Percentiles rank a stretch among this genome's conserved stretches.
Evolutionary conservation across 2,329 filamentous ascomycete genomes (phyloP).

Genomic region (Stagonosporopsis cucurbitacearum): DNA sequence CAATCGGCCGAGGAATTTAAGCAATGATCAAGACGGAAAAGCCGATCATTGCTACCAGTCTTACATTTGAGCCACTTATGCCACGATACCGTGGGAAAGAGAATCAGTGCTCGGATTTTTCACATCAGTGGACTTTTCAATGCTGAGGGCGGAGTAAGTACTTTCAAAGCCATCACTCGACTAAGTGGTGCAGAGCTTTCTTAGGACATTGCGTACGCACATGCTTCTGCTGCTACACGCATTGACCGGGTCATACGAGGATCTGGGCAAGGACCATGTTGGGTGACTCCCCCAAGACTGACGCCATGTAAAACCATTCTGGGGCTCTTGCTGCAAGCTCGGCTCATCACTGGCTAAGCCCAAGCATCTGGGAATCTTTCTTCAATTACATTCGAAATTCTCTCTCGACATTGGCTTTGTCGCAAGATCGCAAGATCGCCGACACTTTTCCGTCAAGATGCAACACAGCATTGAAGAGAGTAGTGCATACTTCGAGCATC

Average conservation of each 20-base stretch:
- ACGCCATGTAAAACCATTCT: conserved; percentile 70
- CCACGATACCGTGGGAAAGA: conserved; percentile 60
- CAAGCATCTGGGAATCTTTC: conserved; percentile 75
- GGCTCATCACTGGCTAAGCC: conserved; percentile 76
- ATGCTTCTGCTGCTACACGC: conserved; percentile 57
- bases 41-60: conserved; percentile 67
- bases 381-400: conserved; percentile 60
- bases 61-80: conserved; percentile 65
- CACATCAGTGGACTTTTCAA: conserved; percentile 63
- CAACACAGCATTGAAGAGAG: conserved; percentile 58
- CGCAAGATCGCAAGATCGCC: conserved; percentile 61
- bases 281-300: conserved; percentile 66
- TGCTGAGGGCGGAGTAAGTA: conserved; percentile 45
- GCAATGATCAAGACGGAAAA: conserved; percentile 48
- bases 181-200: conserved; percentile 69
- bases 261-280: conserved; percentile 64
- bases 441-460: conserved; percentile 62
- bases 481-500: conserved; percentile 54
- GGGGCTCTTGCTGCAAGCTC: conserved; percentile 69
- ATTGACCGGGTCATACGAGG: conserved; percentile 66
- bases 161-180: conserved; percentile 53
- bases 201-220: conserved; percentile 67
- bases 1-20: neutral
- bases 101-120: conserved; percentile 59
- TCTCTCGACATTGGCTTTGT: conserved; percentile 64